Base-by-base conservation (phyloP, 202 grass and related monocot species). In the Dendrocalamus latiflorus region DNA sequence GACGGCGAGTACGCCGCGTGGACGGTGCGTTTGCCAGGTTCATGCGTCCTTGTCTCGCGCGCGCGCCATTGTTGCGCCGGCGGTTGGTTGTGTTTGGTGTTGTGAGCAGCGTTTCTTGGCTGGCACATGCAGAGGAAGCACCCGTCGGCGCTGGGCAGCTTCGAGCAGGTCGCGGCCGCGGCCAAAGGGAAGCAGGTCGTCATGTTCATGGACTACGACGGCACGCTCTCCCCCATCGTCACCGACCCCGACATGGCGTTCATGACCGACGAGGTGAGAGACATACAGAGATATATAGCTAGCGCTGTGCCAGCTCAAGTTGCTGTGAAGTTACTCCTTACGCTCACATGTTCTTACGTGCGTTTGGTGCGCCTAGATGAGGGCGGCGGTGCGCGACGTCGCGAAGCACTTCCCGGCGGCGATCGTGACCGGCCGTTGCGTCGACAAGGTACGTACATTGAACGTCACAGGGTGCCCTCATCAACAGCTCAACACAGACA, bases 201-300 rank as follows among this genome's bases (percentile, higher is more conserved):
- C 21, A 67, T 94, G 85, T 94, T 94, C 87, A 68, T 94, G 70
- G 92, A 94, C 85, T 94, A 91, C 74, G 92, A 94, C 57, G 92
- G 92, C 60, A 94, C 89, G 76, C 87, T 94, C 55, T 90, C 92
- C 5, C 89, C 89, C 56, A 94, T 94, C 84, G 89, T 94, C 71
- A 45, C 88, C 58, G 85, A 94, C 71, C 89, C 92, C 70, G 89
- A 94, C 84, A 69, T 22, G 53, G 92, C 92, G 15, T 88, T 88
- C 85, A 94, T 94, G 75, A 78, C 15, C 5, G 78, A 79, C 9
- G 73, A 86, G 77, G 91, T 89, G 37, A 80, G 53, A 30, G n/a
- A n/a, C n/a, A 1, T 16, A 24, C 3, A 3, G 3, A 6, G 1
- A 8, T 16, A 37, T 8, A 48, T 22, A 41, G 38, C 25, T 21